phyloP scores from a whole-genome alignment of 2,329 filamentous ascomycete genomes.

The Trichoderma citrinoviride region DNA sequence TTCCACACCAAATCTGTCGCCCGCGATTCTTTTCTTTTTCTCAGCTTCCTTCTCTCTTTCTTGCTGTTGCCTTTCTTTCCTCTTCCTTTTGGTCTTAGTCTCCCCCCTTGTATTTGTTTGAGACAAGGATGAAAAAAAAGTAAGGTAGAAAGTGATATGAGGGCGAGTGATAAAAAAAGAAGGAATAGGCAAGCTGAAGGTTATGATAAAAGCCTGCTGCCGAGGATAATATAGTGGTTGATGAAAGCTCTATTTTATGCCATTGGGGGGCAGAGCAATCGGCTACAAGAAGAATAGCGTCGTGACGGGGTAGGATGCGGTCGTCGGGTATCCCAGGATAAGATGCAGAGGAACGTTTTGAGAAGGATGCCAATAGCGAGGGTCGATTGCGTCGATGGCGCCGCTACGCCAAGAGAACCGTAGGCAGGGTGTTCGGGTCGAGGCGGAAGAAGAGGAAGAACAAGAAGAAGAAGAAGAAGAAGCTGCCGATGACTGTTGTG shows the following conservation, averaged over 20 bases:
- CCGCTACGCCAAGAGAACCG: not conserved
- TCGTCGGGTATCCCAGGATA: not conserved
- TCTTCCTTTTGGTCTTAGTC: not conserved
- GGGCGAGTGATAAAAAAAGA: not conserved
- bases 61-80: too few relatives aligned
- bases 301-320: not conserved
- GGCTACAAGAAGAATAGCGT: conserved; percentile 7
- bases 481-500: not conserved
- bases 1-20: too few relatives aligned
- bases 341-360: not conserved
- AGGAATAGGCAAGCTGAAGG: not conserved
- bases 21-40: not conserved
- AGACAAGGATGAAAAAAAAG: not conserved
- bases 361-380: not conserved
- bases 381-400: not conserved
- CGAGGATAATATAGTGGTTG: not conserved
- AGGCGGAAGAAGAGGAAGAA: not conserved
- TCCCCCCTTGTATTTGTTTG: not conserved
- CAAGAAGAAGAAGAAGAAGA: not conserved
- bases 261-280: not conserved
- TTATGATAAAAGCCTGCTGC: not conserved
- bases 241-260: not conserved
- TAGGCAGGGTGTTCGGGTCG: not conserved
- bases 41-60: not conserved
- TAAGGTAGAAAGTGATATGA: not conserved